Evolutionary conservation across 106 monocot genomes (phyloP).

Genomic region (Apostasia ramifera): DNA sequence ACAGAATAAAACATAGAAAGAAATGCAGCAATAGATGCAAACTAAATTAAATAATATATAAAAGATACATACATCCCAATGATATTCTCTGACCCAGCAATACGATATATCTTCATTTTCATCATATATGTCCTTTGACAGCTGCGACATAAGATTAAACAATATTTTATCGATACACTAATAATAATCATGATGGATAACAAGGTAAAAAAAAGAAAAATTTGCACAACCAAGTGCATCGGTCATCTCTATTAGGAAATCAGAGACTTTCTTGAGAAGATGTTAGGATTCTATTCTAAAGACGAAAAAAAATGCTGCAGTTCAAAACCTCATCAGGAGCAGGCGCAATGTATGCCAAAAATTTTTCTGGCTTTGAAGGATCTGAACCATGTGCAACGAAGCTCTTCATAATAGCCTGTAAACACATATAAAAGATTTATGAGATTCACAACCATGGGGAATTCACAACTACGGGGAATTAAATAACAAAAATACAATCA

Average conservation of each 20-base stretch:
- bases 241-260: no score
- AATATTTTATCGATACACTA: background rate
- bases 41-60: background rate
- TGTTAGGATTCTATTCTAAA: no score
- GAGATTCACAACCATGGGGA: background rate
- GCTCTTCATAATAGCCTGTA: slow-evolving; percentile 94
- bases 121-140: slow-evolving; percentile 72
- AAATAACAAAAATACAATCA: no score
- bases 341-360: slow-evolving; percentile 95
- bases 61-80: slow-evolving; percentile 75
- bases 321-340: slow-evolving; percentile 66
- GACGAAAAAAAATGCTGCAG: background rate
- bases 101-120: slow-evolving; percentile 78
- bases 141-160: slow-evolving; percentile 29
- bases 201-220: slow-evolving; percentile 1
- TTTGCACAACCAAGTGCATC: no score
- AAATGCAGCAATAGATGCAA: background rate
- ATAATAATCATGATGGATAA: background rate
- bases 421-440: slow-evolving; percentile 1
- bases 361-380: slow-evolving; percentile 71
- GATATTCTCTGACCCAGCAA: slow-evolving; percentile 88
- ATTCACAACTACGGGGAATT: background rate
- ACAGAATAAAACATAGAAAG: background rate
- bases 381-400: slow-evolving; percentile 72
- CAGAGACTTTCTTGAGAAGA: no score